phyloP scores from a whole-genome alignment of 2,329 filamentous ascomycete genomes.

The Elsinoe ampelina region DNA sequence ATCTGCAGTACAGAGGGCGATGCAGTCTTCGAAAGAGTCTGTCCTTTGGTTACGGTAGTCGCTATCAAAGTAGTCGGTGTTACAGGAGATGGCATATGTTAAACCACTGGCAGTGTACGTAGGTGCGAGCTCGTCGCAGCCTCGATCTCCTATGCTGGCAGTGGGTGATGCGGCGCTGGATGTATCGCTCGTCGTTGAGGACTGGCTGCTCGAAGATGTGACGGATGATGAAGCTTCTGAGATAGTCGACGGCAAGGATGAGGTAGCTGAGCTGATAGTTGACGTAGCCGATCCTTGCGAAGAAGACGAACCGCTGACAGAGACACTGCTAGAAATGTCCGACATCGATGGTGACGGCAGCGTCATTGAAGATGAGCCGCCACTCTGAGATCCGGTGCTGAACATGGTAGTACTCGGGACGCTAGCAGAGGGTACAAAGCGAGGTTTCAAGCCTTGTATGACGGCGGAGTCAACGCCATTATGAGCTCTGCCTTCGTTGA shows the following conservation, averaged over 20 bases:
- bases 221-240: not conserved
- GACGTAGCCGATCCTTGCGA: not conserved
- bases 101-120: not conserved
- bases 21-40: conserved; percentile 5
- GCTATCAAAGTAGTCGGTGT: conserved; percentile 1
- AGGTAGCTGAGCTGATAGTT: not conserved
- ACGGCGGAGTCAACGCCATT: conserved; percentile 4
- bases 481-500: not conserved
- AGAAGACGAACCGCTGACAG: not conserved
- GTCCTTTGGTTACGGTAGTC: not conserved
- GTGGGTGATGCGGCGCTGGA: not conserved
- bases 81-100: not conserved
- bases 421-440: not conserved
- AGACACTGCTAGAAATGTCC: not conserved
- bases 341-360: not conserved
- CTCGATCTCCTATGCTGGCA: not conserved
- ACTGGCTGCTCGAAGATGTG: not conserved
- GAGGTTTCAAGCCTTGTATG: not conserved
- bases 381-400: not conserved
- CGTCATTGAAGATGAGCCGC: not conserved
- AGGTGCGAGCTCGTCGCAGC: not conserved
- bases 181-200: not conserved
- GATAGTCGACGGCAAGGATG: not conserved
- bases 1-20: conserved; percentile 7
- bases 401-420: conserved; percentile 7